Conservation (phyloP, 306 rosid species). For the Fagus crenata region DNA sequence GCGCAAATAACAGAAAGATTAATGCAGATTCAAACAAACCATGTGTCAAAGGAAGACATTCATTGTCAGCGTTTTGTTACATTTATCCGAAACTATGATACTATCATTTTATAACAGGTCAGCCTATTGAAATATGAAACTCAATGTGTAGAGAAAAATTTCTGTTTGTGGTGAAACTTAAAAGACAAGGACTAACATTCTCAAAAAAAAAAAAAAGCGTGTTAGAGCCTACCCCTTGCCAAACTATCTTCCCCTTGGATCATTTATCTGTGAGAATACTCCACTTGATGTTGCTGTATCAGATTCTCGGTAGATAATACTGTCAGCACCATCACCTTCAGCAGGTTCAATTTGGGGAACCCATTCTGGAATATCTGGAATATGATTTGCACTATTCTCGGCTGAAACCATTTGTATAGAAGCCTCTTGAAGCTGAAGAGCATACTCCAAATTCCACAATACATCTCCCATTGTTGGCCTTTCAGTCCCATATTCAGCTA, state of each 20-base stretch:
- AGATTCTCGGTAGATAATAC: constrained; percentile 26
- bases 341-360: constrained; percentile 16
- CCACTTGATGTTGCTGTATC: constrained; percentile 31
- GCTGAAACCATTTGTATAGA: constrained; percentile 16
- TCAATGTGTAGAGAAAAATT: neutral
- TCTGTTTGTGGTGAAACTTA: neutral
- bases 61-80: neutral
- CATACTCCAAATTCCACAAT: constrained; percentile 44
- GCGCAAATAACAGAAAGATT: neutral
- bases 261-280: constrained; percentile 35
- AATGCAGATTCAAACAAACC: neutral
- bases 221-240: neutral
- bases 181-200: neutral
- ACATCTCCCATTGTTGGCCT: constrained; percentile 46
- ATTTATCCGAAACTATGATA: neutral
- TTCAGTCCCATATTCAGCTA: constrained; percentile 40
- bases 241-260: constrained; percentile 38
- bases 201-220: neutral
- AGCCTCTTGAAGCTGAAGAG: constrained; percentile 42
- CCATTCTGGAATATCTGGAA: constrained; percentile 30
- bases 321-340: constrained; percentile 8
- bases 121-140: neutral
- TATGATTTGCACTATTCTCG: constrained; percentile 26
- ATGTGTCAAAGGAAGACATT: neutral
- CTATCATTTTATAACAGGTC: neutral